Base-by-base conservation (phyloP, 305 asterid genomes). In the Rubia tinctorum region DNA sequence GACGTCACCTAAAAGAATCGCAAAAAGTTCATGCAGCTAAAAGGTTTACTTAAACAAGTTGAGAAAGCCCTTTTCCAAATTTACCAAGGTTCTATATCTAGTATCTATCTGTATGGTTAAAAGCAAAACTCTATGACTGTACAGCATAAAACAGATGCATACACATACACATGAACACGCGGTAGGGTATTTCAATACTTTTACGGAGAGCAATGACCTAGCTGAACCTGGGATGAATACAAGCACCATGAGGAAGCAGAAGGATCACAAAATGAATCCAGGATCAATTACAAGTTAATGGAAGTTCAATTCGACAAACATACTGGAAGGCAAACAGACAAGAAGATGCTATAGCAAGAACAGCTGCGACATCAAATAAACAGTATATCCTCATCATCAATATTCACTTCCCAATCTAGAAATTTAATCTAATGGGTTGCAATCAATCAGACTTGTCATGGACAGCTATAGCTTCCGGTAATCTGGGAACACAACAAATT, bases 1-100 rank as follows among this genome's bases (percentile, higher is more conserved):
- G 86, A 80, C 69, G 80, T 72, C 25, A 82, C 82, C 82, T 82
- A 66, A 58, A 15, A 1, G 44, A 8, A 69, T 40, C 58, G 40
- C 22, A 71, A 25, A 40, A 3, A 47, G 63, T 69, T 53, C 65
- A 63, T 20, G 7, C 34, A 75, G 20, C 43, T 8, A 15, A 1
- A 45, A 13, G 6, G 25, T 30, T 30, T 39, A 49, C 56, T 3
- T 11, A 39, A 23, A 18, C n/a, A 62, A 15, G 15, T 47, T 13
- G 27, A n/a, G 17, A 70, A 58, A 22, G 17, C 20, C 15, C 9
- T 66, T 66, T 6, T 34, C 53, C 34, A 34, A 39, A 15, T 22
- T 10, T 74, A 20, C 6, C 69, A 74, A 15, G 59, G 67, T 30
- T 23, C n/a, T 6, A 5, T 6, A 40, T 65, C 71, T 49, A 27